Base-by-base conservation (phyloP, 2,329 filamentous ascomycete genomes). In the Pseudocercospora macadamiae region DNA sequence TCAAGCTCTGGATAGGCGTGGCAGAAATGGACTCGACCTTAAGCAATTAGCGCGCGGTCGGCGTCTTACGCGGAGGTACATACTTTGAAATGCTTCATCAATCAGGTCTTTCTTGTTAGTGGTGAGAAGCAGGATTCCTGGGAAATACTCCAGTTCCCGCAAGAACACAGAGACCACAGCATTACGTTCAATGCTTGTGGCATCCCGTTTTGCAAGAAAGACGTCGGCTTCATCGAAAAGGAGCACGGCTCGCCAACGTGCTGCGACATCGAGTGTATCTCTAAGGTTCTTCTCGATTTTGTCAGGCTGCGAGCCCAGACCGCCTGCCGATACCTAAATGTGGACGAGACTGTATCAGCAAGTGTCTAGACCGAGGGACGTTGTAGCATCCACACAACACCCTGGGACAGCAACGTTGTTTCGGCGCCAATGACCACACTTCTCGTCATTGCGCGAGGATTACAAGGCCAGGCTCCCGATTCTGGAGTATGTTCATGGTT, bases 101-200 rank as follows among this genome's bases (percentile, higher is more conserved):
- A 59, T 55, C 3, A 56, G 34, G 2, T 56, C 51, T 2, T 45
- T 55, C 26, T 55, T 45, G 37, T 60, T 60, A 10, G 57, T 60
- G 4, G 57, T 60, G 6, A 60, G 21, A 7, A 60, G 26, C 75
- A 87, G 85, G 74, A 95, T 95, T 1, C 90, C 92, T 68, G 90
- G 95, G 1, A 96, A 96, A 72, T 96, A 96, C 73, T 96, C 91
- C 0, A 96, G 80, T 56, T 92, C 82, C 0, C 90, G 86, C 2
- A 96, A 78, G 78, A 96, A 96, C 64, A 96, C 90, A 71, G 87
- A 89, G 51, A 96, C 91, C 1, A 93, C 83, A 0, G 88, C 88
- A 67, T 96, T 95, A 55, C 90, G 86, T 69, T 91, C 87, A 54
- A 93, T 87, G 66, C 93, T 89, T 68, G 91, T 86, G 51, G 93